Evolutionary conservation across 345 rosid species (phyloP), one percentile per base, ranked within the genome.

Genomic region (Bruguiera gymnorhiza): DNA sequence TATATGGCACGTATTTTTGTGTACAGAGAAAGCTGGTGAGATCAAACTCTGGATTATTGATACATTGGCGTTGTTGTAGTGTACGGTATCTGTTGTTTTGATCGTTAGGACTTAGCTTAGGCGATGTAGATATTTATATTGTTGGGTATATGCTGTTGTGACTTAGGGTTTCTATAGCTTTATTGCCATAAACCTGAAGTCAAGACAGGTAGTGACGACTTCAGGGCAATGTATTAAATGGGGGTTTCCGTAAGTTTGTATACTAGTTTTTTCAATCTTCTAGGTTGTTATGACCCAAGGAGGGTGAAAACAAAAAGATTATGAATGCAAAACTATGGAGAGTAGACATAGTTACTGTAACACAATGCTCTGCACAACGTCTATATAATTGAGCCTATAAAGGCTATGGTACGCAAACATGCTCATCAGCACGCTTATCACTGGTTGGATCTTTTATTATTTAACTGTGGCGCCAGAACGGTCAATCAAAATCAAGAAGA

Each of bases 371-470:
- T 62, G 62, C 26, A 65, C 23, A 11, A 53, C 27, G 23, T 26
- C 62, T 31, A 67, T 54, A 52, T 59, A 46, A 51, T 37, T 67
- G 43, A 63, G 66, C 62, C 63, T 65, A 39, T 60, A 31, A 51
- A 0, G 20, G 6, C 65, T 26, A 66, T 52, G n/a, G 46, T 66
- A 59, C 60, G 51, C 54, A 63, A 54, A 23, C 60, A 55, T 5
- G 60, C 65, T 46, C 64, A 59, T 34, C 10, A 3, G 50, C 53
- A 30, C 32, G 19, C 59, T 65, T 23, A 46, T 65, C 10, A 7
- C 46, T 34, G 65, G 56, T 71, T 64, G 55, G 15, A 39, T 24
- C 65, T 69, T 57, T 69, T 65, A 61, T 79, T 63, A 16, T 31
- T 50, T 6, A 65, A 9, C 65, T 23, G 23, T 43, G 3, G 27